Conservation (phyloP, 2,329 filamentous ascomycete genomes). For the Alternaria conjuncta region DNA sequence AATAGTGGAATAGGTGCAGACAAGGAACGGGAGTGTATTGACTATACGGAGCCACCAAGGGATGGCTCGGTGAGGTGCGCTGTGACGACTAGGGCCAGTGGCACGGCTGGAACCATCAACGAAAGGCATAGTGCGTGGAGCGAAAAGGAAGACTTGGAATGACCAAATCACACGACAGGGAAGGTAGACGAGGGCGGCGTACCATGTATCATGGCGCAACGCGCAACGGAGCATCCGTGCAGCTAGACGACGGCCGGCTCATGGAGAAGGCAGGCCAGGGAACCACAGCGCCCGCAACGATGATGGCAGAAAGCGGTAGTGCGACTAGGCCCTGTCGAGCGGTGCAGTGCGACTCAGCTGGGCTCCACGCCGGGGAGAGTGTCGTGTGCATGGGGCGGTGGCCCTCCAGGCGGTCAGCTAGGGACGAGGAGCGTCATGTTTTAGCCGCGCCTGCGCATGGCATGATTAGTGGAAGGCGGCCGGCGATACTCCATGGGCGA, state of each 20-base stretch:
- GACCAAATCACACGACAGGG: conserved; percentile 44
- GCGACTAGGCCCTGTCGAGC: neutral
- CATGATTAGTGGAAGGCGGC: conserved; percentile 28
- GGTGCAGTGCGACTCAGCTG: conserved; percentile 38
- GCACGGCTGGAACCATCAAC: conserved; percentile 50
- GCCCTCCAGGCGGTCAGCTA: conserved; percentile 45
- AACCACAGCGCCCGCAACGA: conserved; percentile 30
- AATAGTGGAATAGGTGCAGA: conserved; percentile 43
- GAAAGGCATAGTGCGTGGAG: conserved; percentile 35
- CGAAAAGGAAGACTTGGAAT: conserved; percentile 44
- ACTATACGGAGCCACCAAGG: conserved; percentile 43
- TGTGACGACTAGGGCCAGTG: conserved; percentile 46
- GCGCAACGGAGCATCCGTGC: conserved; percentile 51
- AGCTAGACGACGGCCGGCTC: conserved; percentile 39
- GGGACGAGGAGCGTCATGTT: conserved; percentile 35
- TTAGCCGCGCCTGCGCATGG: conserved; percentile 40
- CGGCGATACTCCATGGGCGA: conserved; percentile 25
- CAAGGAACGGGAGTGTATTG: conserved; percentile 42
- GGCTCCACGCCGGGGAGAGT: conserved; percentile 31
- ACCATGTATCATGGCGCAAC: conserved; percentile 52
- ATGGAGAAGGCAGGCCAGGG: conserved; percentile 34
- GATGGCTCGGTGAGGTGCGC: conserved; percentile 45
- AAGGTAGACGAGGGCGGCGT: conserved; percentile 38
- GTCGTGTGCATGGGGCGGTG: conserved; percentile 40
- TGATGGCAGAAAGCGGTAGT: conserved; percentile 40